Evolutionary conservation across 352 stramenopile species (phyloP).

Genomic region (Globisporangium radiosum): DNA sequence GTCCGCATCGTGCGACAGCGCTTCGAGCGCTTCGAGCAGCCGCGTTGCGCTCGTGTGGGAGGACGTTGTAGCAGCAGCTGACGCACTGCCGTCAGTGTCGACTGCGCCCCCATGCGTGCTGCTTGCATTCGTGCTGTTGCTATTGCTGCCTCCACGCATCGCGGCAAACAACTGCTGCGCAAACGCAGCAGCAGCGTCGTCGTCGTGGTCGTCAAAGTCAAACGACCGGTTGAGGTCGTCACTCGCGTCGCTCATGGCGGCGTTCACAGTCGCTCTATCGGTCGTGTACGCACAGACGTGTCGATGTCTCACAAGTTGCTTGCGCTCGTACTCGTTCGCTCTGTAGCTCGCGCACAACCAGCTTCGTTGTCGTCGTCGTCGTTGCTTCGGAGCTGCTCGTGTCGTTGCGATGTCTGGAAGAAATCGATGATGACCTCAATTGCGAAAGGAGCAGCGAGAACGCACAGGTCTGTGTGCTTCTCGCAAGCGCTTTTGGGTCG

Average conservation of each 20-base stretch:
- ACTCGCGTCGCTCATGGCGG: slow-evolving; percentile 10
- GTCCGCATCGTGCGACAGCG: slow-evolving; percentile 30
- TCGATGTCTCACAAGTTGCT: too few relatives aligned
- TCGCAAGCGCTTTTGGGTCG: too few relatives aligned
- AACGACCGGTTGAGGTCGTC: slow-evolving; percentile 26
- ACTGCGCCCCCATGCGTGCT: neutral
- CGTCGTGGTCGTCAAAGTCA: slow-evolving; percentile 24
- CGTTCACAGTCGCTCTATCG: neutral
- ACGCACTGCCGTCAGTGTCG: slow-evolving; percentile 2
- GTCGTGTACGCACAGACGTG: too few relatives aligned
- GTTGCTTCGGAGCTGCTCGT: too few relatives aligned
- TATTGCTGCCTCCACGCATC: neutral
- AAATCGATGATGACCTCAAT: too few relatives aligned
- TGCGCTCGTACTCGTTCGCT: too few relatives aligned
- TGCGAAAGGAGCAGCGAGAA: too few relatives aligned
- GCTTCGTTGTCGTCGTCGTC: too few relatives aligned
- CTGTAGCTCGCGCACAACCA: too few relatives aligned
- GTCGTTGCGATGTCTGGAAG: too few relatives aligned
- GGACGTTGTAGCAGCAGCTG: neutral
- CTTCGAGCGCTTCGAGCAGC: slow-evolving; percentile 51
- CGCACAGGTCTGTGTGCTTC: too few relatives aligned
- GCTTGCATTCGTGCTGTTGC: neutral
- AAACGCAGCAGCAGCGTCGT: slow-evolving; percentile 11
- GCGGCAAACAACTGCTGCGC: slow-evolving; percentile 13
- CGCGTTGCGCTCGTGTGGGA: slow-evolving; percentile 22